Evolutionary conservation across 257 asterid genomes (phyloP).

Genomic region (Cynanchum wilfordii): DNA sequence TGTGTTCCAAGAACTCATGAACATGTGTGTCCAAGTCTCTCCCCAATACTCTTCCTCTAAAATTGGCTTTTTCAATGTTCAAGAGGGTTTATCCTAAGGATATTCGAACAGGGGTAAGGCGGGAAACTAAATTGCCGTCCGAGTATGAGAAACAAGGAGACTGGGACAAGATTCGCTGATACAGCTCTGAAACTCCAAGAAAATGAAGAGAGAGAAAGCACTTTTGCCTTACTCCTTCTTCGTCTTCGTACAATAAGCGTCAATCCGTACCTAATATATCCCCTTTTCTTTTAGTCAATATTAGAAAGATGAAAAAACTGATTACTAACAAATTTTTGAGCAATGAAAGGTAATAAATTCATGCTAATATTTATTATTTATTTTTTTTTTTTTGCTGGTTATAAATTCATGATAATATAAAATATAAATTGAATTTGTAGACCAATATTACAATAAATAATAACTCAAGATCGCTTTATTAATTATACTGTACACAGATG

Average conservation of each 20-base stretch:
- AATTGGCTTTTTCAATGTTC: not conserved
- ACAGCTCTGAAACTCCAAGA: not conserved
- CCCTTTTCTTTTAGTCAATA: no score
- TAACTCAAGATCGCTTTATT: no score
- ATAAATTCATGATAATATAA: no score
- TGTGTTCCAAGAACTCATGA: not conserved
- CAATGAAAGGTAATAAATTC: no score
- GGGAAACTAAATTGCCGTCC: constrained; percentile 5
- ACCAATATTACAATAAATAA: no score
- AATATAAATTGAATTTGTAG: no score
- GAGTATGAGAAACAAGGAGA: not conserved
- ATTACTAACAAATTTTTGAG: no score
- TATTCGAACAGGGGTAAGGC: not conserved
- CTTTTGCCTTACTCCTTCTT: not conserved
- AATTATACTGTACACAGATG: no score
- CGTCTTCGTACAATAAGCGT: not conserved
- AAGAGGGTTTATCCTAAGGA: constrained; percentile 5
- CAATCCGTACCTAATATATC: not conserved
- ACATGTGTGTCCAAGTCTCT: not conserved
- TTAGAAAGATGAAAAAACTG: no score
- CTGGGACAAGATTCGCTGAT: not conserved
- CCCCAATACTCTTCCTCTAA: not conserved
- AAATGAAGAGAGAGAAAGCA: not conserved
- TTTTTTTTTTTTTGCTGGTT: no score
- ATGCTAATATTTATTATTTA: no score